Evolutionary conservation across 2,329 filamentous ascomycete genomes (phyloP).

Genomic region (Neofusicoccum kwambonambiense): DNA sequence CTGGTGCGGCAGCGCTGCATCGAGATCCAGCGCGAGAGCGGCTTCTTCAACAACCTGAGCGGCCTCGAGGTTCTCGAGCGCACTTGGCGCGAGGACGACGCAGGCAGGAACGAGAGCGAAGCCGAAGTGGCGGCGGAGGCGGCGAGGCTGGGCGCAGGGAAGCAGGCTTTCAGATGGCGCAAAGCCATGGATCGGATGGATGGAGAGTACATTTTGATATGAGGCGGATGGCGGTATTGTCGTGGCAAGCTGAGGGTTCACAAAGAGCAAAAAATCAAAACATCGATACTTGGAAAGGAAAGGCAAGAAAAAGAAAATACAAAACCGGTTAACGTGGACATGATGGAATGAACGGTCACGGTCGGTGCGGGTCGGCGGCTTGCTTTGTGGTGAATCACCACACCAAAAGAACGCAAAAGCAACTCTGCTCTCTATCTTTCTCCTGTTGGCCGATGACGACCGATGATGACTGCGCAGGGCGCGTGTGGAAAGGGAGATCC

Average conservation of each 20-base stretch:
- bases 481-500: background rate
- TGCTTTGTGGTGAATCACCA: background rate
- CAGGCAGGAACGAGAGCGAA: slow-evolving; percentile 25
- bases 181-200: slow-evolving; percentile 51
- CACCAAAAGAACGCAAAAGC: background rate
- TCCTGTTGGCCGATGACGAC: background rate
- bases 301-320: background rate
- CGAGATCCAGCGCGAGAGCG: slow-evolving; percentile 83
- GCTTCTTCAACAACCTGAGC: slow-evolving; percentile 90
- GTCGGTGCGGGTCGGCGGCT: background rate
- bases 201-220: slow-evolving; percentile 54
- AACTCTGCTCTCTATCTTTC: background rate
- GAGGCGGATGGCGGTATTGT: slow-evolving; percentile 21
- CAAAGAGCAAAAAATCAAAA: background rate
- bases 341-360: background rate
- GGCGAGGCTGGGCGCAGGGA: slow-evolving; percentile 26
- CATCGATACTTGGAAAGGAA: background rate
- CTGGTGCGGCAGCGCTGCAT: slow-evolving; percentile 77
- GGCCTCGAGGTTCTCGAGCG: slow-evolving; percentile 82
- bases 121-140: slow-evolving; percentile 20
- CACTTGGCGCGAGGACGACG: slow-evolving; percentile 66
- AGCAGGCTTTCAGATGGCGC: slow-evolving; percentile 50
- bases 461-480: background rate
- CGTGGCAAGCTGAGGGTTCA: background rate
- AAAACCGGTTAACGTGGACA: slow-evolving; percentile 5